phyloP scores from a whole-genome alignment of 2,329 filamentous ascomycete genomes.

The Fusarium anguioides region DNA sequence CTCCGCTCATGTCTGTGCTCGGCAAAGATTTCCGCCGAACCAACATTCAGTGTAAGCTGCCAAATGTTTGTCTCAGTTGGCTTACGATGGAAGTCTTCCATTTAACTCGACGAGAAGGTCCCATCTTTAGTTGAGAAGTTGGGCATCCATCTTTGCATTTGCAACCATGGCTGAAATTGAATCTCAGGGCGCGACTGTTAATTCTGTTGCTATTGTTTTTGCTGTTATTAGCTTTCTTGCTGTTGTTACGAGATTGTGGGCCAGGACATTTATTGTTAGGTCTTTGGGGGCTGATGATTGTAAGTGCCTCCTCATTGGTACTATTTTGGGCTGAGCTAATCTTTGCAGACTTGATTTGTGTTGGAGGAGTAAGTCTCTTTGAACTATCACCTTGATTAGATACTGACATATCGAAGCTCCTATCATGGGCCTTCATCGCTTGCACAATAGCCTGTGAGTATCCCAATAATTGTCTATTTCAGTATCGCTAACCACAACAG shows the following conservation, averaged over 20 bases:
- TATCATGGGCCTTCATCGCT: slow-evolving; percentile 27
- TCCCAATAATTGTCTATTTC: accelerated
- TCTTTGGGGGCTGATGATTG: slow-evolving; percentile 30
- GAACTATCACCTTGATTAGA: accelerated
- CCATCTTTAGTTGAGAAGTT: not conserved
- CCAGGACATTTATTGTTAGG: slow-evolving; percentile 24
- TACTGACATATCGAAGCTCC: not conserved
- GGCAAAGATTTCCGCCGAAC: slow-evolving; percentile 5
- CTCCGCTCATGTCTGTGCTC: slow-evolving; percentile 1
- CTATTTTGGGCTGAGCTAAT: not conserved
- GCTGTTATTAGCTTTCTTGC: slow-evolving; percentile 30
- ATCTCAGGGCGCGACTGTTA: slow-evolving; percentile 21
- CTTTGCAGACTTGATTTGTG: slow-evolving; percentile 25
- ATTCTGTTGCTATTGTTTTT: slow-evolving; percentile 23
- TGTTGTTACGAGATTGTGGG: slow-evolving; percentile 27
- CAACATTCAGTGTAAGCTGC: not conserved
- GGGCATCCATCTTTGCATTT: no score
- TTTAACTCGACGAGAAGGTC: slow-evolving; percentile 5
- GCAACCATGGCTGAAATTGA: slow-evolving; percentile 19
- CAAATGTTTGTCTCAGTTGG: slow-evolving; percentile 13
- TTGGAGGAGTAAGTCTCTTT: slow-evolving; percentile 4
- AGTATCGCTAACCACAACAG: not conserved
- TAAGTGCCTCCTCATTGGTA: slow-evolving; percentile 2
- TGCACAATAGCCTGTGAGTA: slow-evolving; percentile 25
- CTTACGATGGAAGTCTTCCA: not conserved